These are phyloP conservation scores for Stereocaulon alpinum DNA, from an alignment of 495 filamentous ascomycete genomes.

Conservation along the genomic window DNA sequence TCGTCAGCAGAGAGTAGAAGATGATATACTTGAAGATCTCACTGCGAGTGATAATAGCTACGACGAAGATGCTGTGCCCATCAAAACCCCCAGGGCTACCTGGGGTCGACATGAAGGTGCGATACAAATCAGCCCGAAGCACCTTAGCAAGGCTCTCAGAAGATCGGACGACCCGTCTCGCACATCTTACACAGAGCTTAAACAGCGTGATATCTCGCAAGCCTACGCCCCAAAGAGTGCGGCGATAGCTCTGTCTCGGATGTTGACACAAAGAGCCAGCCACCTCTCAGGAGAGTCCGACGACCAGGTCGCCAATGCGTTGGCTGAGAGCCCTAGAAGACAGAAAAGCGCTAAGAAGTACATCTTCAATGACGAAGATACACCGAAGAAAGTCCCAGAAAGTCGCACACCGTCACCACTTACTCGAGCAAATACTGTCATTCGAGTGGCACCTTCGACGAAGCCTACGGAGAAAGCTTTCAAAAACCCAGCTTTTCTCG, in stretches of 20 bases:
- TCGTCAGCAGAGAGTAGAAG: conserved; percentile 10
- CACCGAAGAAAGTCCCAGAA: conserved; percentile 4
- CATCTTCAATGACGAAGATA: conserved; percentile 13
- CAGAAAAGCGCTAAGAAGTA: conserved; percentile 9
- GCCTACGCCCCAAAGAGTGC: conserved; percentile 2
- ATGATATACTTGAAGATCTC: conserved; percentile 10
- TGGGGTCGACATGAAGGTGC: conserved; percentile 15
- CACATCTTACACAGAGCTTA: conserved; percentile 3
- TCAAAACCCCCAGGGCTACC: conserved; percentile 13
- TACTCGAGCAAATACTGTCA: conserved; percentile 5
- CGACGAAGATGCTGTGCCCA: conserved; percentile 17
- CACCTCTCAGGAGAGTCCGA: conserved; percentile 6
- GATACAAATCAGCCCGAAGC: conserved; percentile 14
- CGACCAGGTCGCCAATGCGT: background rate
- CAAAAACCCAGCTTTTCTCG: background rate
- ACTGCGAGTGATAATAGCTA: conserved; percentile 8
- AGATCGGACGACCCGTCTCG: conserved; percentile 6
- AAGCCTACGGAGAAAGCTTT: background rate
- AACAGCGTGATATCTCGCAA: background rate
- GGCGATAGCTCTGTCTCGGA: conserved; percentile 8
- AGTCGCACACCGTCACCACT: conserved; percentile 4
- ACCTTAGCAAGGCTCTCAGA: conserved; percentile 10
- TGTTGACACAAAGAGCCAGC: conserved; percentile 15
- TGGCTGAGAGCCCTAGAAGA: background rate
- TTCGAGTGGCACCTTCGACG: conserved; percentile 2